Evolutionary conservation across 352 stramenopile species (phyloP).

Genomic region (Globisporangium yorkense): DNA sequence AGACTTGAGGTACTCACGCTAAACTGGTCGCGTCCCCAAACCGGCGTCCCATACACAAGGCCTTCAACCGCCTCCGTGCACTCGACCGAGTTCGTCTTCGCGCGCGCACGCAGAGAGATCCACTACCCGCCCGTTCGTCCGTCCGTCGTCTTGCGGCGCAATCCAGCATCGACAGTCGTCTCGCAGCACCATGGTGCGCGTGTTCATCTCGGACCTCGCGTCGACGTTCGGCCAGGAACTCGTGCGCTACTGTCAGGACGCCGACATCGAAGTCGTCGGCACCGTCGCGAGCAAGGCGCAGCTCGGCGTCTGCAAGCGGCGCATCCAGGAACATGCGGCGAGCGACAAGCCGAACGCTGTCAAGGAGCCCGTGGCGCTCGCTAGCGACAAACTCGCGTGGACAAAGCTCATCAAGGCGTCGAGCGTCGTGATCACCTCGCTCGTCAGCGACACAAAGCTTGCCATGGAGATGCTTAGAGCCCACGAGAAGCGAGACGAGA

Average conservation of each 20-base stretch:
- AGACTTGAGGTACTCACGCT: too few species aligned
- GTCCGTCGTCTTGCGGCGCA: too few species aligned
- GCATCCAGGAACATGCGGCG: slow-evolving; percentile 45
- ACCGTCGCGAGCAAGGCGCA: slow-evolving; percentile 41
- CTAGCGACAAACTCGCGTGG: slow-evolving; percentile 39
- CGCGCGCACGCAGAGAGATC: too few species aligned
- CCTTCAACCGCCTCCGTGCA: too few species aligned
- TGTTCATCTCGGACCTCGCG: slow-evolving; percentile 71
- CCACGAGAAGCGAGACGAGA: slow-evolving; percentile 42
- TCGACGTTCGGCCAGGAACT: slow-evolving; percentile 54
- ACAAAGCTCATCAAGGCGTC: slow-evolving; percentile 46
- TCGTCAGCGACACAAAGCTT: slow-evolving; percentile 45
- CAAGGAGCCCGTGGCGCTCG: slow-evolving; percentile 45
- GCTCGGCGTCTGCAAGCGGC: slow-evolving; percentile 35
- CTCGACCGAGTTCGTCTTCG: too few species aligned
- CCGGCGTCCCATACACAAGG: too few species aligned
- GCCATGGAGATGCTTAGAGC: slow-evolving; percentile 59
- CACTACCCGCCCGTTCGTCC: too few species aligned
- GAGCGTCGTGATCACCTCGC: slow-evolving; percentile 48
- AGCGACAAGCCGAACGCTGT: slow-evolving; percentile 43
- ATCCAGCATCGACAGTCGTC: too few species aligned
- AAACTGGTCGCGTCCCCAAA: too few species aligned
- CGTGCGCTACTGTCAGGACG: slow-evolving; percentile 47
- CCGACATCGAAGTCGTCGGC: slow-evolving; percentile 62
- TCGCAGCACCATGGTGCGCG: slow-evolving; percentile 28